Percentiles rank a stretch among this genome's conserved stretches.
phyloP scores from a whole-genome alignment of 2,329 filamentous ascomycete genomes.

The Fusarium falciforme region DNA sequence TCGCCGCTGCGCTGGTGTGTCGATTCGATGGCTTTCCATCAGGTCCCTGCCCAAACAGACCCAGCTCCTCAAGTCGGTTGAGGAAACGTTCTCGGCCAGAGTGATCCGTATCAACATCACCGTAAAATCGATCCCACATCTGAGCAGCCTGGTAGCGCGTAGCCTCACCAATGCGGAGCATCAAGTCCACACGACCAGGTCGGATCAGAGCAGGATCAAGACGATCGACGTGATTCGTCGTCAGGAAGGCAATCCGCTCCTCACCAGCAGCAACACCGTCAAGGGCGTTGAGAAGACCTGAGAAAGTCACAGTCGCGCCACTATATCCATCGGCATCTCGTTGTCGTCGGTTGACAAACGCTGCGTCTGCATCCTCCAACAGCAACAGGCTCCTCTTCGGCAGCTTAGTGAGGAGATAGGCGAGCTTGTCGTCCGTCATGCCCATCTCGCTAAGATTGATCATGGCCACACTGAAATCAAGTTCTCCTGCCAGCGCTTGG shows the following conservation, averaged over 20 bases:
- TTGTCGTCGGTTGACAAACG: slow-evolving; percentile 84
- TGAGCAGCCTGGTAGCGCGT: slow-evolving; percentile 84
- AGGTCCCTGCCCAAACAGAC: slow-evolving; percentile 71
- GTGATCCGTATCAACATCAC: slow-evolving; percentile 77
- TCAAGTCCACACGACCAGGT: slow-evolving; percentile 94
- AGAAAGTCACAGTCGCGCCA: slow-evolving; percentile 93
- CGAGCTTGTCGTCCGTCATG: slow-evolving; percentile 88
- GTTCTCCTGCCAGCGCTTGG: slow-evolving; percentile 89
- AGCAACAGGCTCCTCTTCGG: slow-evolving; percentile 85
- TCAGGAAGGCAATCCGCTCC: slow-evolving; percentile 92
- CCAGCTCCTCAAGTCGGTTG: slow-evolving; percentile 73
- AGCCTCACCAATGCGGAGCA: slow-evolving; percentile 87
- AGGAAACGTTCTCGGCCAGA: slow-evolving; percentile 76
- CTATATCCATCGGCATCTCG: slow-evolving; percentile 84
- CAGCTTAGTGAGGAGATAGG: slow-evolving; percentile 86
- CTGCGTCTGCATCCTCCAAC: slow-evolving; percentile 91
- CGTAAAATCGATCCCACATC: slow-evolving; percentile 97
- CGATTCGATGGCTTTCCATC: slow-evolving; percentile 60
- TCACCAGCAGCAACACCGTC: slow-evolving; percentile 96
- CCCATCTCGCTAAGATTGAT: slow-evolving; percentile 91
- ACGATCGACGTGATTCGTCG: slow-evolving; percentile 92
- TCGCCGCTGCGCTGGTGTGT: slow-evolving; percentile 85
- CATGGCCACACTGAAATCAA: slow-evolving; percentile 93
- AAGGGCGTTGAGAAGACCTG: slow-evolving; percentile 84
- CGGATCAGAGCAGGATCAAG: slow-evolving; percentile 90